These are phyloP conservation scores for Pyrenula massariospora DNA, from an alignment of 495 filamentous ascomycete species.

Conservation along the genomic window DNA sequence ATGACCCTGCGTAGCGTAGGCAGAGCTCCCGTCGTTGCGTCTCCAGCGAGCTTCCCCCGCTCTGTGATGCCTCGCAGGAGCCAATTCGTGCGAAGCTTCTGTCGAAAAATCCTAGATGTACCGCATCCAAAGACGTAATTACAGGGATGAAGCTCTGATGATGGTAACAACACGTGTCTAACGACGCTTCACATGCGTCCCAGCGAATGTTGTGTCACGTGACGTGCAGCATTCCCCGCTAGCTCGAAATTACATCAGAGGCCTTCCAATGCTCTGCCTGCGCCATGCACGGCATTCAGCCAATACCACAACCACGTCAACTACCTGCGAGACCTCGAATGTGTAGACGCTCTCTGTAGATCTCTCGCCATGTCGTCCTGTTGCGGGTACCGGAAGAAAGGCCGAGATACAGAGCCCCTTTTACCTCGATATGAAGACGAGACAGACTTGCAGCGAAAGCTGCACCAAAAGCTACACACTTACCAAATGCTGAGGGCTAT, in stretches of 20 bases:
- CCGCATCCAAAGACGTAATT: no score
- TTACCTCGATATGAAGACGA: slow-evolving; percentile 79
- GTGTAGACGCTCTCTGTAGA: background rate
- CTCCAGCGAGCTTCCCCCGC: no score
- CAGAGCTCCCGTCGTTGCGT: no score
- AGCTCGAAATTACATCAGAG: background rate
- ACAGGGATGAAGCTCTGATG: no score
- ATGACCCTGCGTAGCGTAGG: no score
- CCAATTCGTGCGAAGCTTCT: no score
- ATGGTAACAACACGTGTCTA: no score
- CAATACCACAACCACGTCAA: background rate
- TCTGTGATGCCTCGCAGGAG: no score
- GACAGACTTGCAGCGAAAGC: slow-evolving; percentile 59
- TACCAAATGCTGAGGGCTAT: slow-evolving; percentile 87
- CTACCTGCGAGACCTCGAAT: background rate
- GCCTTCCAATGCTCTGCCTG: no score
- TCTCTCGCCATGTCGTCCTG: slow-evolving; percentile 37
- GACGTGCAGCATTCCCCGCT: background rate
- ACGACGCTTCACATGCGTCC: background rate
- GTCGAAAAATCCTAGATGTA: no score
- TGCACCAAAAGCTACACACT: slow-evolving; percentile 79
- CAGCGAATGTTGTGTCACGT: no score
- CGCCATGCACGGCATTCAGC: background rate
- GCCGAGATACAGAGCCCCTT: slow-evolving; percentile 58
- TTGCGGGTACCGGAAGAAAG: slow-evolving; percentile 32